Base-by-base conservation (phyloP, 768 basidiomycete genomes). In the Omphalotus guepiniiformis region DNA sequence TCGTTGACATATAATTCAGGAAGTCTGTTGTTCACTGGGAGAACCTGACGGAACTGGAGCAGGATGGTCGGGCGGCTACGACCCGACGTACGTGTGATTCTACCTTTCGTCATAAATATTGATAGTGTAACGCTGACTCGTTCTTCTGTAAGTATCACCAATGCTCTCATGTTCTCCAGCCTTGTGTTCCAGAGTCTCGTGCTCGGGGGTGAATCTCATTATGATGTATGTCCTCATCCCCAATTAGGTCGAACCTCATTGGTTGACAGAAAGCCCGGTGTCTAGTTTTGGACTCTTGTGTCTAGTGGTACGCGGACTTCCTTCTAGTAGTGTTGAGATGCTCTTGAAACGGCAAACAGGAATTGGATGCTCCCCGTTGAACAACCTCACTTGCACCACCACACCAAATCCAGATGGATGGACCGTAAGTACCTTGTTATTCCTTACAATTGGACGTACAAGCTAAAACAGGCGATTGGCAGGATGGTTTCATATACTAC, bases 401-500 rank as follows among this genome's bases (percentile, higher is more conserved):
- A 62, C 57, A 1, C 46, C 63, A 16, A 73, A 75, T 49, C 58
- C 66, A 0, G 57, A 60, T 35, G 73, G 73, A 15, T 75, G 72
- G 72, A 72, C 63, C 48, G 73, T 71, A 38, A 53, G 66, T 42
- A 1, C 22, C 15, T 27, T 1, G 13, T 11, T 22, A 37, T 19
- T 6, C 19, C 26, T 49, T 23, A 27, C 22, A 11, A 6, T 35
- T 25, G 9, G 32, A 9, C 27, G 16, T 9, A 35, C 4, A 38
- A 42, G n/a, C 23, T 5, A 32, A 34, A 23, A 6, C 2, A n/a
- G n/a, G 32, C 12, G 2, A 21, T n/a, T 32, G 11, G 13, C 22
- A 67, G 65, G 66, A 68, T 40, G 63, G 63, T 6, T 39, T 68
- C 47, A 66, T 72, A 12, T 74, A 72, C 53, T 75, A 75, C 40